Evolutionary conservation across 2,329 filamentous ascomycete species (phyloP).

Genomic region (Leptographium lundbergii): DNA sequence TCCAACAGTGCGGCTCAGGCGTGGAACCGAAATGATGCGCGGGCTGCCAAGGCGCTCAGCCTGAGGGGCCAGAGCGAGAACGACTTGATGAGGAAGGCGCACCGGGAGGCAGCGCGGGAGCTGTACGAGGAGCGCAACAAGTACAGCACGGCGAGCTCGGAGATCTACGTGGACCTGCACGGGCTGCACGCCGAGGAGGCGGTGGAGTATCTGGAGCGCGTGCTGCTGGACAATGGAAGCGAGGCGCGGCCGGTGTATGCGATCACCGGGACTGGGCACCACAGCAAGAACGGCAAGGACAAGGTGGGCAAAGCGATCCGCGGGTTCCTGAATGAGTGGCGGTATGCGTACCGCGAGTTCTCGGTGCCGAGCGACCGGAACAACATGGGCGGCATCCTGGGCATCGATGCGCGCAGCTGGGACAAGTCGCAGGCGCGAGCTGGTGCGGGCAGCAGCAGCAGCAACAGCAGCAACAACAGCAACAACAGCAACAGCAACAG

Average conservation of each 20-base stretch:
- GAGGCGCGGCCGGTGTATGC: constrained; percentile 74
- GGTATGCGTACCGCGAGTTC: constrained; percentile 92
- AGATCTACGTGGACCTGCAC: constrained; percentile 91
- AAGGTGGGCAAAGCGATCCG: constrained; percentile 94
- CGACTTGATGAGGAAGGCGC: constrained; percentile 90
- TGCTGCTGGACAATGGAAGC: constrained; percentile 69
- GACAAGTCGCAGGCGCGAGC: constrained; percentile 43
- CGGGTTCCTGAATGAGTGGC: constrained; percentile 86
- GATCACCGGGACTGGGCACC: constrained; percentile 92
- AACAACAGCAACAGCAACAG: neutral
- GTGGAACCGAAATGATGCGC: constrained; percentile 95
- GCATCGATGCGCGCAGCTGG: constrained; percentile 55
- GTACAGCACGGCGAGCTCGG: constrained; percentile 38
- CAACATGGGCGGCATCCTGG: constrained; percentile 64
- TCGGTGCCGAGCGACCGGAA: constrained; percentile 86
- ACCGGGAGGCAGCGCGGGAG: constrained; percentile 82
- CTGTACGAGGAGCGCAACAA: constrained; percentile 91
- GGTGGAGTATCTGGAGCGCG: constrained; percentile 81
- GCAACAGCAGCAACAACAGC: constrained; percentile 18
- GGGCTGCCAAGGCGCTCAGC: constrained; percentile 88
- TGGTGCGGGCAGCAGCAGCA: neutral
- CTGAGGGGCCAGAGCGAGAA: constrained; percentile 94
- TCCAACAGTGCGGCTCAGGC: constrained; percentile 76
- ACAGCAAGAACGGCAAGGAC: constrained; percentile 97
- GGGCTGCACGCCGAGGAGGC: constrained; percentile 98